These are phyloP conservation scores for Calophaca sinica DNA, from an alignment of 306 rosid species.

Conservation along the genomic window DNA sequence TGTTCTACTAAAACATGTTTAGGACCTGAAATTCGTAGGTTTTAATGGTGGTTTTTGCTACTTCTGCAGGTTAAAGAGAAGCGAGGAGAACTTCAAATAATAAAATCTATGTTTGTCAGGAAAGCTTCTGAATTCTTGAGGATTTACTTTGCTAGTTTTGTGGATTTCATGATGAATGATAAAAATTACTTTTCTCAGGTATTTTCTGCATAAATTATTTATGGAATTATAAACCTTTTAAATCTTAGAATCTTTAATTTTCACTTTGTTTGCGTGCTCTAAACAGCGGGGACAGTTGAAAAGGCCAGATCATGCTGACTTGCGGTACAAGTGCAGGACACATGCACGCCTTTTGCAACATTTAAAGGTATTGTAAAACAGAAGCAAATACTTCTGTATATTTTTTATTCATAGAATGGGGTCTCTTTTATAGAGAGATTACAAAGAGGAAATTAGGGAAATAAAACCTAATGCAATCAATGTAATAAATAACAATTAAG, in stretches of 20 bases:
- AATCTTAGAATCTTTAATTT: conserved; percentile 28
- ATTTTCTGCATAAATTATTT: conserved; percentile 38
- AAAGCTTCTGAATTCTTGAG: conserved; percentile 82
- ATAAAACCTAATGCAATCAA: too few species aligned
- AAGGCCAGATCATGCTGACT: conserved; percentile 97
- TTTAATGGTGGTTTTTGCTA: conserved; percentile 43
- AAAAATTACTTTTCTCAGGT: conserved; percentile 96
- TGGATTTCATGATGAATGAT: conserved; percentile 89
- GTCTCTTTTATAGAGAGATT: too few species aligned
- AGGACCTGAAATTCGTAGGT: background rate
- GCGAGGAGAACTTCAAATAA: conserved; percentile 82
- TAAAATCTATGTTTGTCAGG: conserved; percentile 82
- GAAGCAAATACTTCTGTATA: too few species aligned
- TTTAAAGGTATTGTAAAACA: too few species aligned
- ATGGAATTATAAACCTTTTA: conserved; percentile 26
- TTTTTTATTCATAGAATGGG: too few species aligned
- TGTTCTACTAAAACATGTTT: too few species aligned
- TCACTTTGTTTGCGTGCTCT: conserved; percentile 47
- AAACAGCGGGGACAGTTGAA: conserved; percentile 93
- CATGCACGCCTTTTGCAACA: conserved; percentile 91
- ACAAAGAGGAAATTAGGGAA: too few species aligned
- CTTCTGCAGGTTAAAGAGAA: conserved; percentile 86
- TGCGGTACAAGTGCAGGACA: conserved; percentile 91
- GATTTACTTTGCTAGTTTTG: conserved; percentile 81
- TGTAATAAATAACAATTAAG: too few species aligned